phyloP scores from a whole-genome alignment of 257 asterid species.

The Solanum medicagineum region DNA sequence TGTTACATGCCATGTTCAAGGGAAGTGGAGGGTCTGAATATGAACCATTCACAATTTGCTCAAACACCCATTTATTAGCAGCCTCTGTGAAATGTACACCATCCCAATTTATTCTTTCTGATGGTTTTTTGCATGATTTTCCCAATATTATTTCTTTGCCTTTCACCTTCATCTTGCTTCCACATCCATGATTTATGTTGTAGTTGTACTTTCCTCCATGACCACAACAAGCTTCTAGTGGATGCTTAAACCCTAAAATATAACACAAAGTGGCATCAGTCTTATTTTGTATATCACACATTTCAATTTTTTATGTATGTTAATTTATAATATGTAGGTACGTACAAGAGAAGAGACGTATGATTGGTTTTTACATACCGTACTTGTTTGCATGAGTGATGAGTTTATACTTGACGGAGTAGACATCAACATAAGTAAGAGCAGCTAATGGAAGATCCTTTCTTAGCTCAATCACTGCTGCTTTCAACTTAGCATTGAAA shows the following conservation, averaged over 20 bases:
- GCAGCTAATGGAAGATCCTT: slow-evolving; percentile 47
- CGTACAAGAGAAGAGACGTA: background rate
- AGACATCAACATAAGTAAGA: slow-evolving; percentile 68
- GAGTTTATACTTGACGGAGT: slow-evolving; percentile 66
- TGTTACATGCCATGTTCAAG: slow-evolving; percentile 42
- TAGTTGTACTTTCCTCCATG: slow-evolving; percentile 92
- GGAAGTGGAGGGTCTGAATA: slow-evolving; percentile 77
- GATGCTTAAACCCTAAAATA: slow-evolving; percentile 52
- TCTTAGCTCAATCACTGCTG: slow-evolving; percentile 39
- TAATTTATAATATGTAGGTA: background rate
- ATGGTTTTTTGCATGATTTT: slow-evolving; percentile 64
- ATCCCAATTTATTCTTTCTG: slow-evolving; percentile 54
- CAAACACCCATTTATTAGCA: slow-evolving; percentile 60
- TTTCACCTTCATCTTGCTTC: slow-evolving; percentile 39
- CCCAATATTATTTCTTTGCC: slow-evolving; percentile 56
- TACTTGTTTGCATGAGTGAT: slow-evolving; percentile 40
- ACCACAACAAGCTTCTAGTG: slow-evolving; percentile 74
- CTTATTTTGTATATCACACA: too few species aligned
- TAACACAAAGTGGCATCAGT: background rate
- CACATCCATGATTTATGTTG: slow-evolving; percentile 46
- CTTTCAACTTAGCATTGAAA: slow-evolving; percentile 47
- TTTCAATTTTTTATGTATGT: background rate
- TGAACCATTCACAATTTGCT: slow-evolving; percentile 55
- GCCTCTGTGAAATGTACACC: slow-evolving; percentile 78
- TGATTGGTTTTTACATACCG: slow-evolving; percentile 17